These are phyloP conservation scores for Trichoderma virens DNA, from an alignment of 495 filamentous ascomycete species.

Conservation along the genomic window DNA sequence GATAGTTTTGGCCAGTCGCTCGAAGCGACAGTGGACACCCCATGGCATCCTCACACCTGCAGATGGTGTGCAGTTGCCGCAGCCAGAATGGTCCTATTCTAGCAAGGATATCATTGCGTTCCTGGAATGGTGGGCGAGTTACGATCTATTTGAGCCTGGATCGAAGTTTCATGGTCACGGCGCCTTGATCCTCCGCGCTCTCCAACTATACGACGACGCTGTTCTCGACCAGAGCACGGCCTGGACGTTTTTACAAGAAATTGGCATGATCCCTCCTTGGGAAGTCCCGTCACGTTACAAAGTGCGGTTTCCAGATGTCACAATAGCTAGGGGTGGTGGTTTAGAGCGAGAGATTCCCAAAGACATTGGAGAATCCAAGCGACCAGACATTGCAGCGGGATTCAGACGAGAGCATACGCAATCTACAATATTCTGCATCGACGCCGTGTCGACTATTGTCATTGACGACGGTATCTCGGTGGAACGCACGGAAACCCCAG, in stretches of 20 bases:
- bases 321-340: constrained; percentile 35
- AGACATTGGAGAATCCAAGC: constrained; percentile 18
- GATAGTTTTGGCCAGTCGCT: constrained; percentile 60
- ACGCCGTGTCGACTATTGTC: constrained; percentile 60
- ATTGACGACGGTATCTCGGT: constrained; percentile 88
- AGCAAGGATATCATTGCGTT: constrained; percentile 60
- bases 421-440: constrained; percentile 75
- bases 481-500: constrained; percentile 48
- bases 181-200: constrained; percentile 63
- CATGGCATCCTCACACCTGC: constrained; percentile 45
- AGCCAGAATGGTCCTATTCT: constrained; percentile 30
- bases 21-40: constrained; percentile 49
- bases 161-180: constrained; percentile 52
- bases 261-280: constrained; percentile 76
- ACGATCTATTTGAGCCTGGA: constrained; percentile 37
- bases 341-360: constrained; percentile 28
- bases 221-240: constrained; percentile 47
- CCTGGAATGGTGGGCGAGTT: constrained; percentile 60
- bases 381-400: constrained; percentile 39
- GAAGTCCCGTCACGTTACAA: constrained; percentile 62
- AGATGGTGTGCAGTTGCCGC: constrained; percentile 20
- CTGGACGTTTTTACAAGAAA: constrained; percentile 73
- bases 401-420: constrained; percentile 65
- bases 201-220: constrained; percentile 56
- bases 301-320: constrained; percentile 45